Base-by-base conservation (phyloP, 140 eudicot genomes). In the Flaveria floridana region DNA sequence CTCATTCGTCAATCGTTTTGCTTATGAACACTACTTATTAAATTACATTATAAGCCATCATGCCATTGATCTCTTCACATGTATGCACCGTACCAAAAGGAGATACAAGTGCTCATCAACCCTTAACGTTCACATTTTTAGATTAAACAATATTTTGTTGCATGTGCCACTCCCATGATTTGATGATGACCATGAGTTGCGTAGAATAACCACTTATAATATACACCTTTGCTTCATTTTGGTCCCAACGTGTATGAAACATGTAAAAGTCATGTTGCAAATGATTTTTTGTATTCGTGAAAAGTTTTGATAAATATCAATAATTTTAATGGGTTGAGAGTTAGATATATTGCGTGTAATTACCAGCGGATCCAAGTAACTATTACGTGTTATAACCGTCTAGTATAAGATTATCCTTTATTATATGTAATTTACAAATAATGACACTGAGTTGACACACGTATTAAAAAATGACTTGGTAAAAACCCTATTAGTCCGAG, bases 121-220 rank as follows among this genome's bases (percentile, higher is more conserved):
- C 39, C 50, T 65, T 34, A 65, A 65, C 71, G 71, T 65, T 65
- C 71, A n/a, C 1, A 39, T 65, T 65, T 63, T 12, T 5, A n/a
- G 0, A 41, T 42, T 67, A 67, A 18, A 67, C 18, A 42, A 67
- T 67, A 23, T 71, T n/a, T 53, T 4, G 12, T 30, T 5, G 50
- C 65, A 71, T 71, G 76, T 55, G 52, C 76, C 28, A 34, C 23
- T 55, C 39, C 76, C 76, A 30, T 53, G 19, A 53, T 53, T 71
- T 68, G 18, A 52, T 70, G 65, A 25, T 30, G 47, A 71, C n/a
- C 65, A 52, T 71, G 23, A 10, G 16, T 71, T 71, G 18, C 66
- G 67, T 71, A 70, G 9, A 70, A 70, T 37, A 15, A 68, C 12
- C 55, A 51, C 25, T 53, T 70, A 47, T 13, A 47, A 69, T 69